Base-by-base conservation (phyloP, 257 asterid species). In the Solanum rostratum region DNA sequence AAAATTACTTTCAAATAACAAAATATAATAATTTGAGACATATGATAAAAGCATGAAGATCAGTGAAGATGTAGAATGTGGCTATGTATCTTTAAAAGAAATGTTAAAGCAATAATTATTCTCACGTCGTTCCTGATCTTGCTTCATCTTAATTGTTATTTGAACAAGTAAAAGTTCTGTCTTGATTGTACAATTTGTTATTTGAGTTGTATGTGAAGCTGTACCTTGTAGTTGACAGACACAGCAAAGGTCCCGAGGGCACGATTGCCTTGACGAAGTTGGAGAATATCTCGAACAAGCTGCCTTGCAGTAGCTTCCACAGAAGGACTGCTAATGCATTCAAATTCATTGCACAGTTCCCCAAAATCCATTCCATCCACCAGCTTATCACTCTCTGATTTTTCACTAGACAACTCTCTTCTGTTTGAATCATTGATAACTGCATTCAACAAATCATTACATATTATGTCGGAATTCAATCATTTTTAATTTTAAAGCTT, bases 231-330 rank as follows among this genome's bases (percentile, higher is more conserved):
- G 66, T 90, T 91, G 87, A 94, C 98, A 53, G 97, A 90, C 18
- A 89, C 57, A 2, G 98, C 98, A 65, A 85, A 95, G 66, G 90
- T 88, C 29, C 97, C 95, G 0, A 96, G 91, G 50, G 98, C 95
- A 2, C 98, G 97, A 86, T 90, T 95, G 86, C 95, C 95, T 71
- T 95, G 68, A 7, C 99, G 93, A 53, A 96, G 99, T 82, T 95
- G 87, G 18, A 96, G 94, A 85, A 96, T 95, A 87, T 96, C 97
- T 3, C 98, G 94, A 13, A 88, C 97, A 10, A 96, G 97, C 60
- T 93, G 99, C 62, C 99, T 81, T 7, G 99, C 99, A 3, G 94
- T 92, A 85, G 98, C 93, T 85, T 96, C 99, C 3, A 96, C 94
- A 5, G 85, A 84, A 50, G 98, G 99, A 88, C 99, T 96, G 86